A percentile compares a stretch with the other conserved stretches of the same genome.
phyloP scores from a whole-genome alignment of 148 eudicot species.

The Cornus kousa region DNA sequence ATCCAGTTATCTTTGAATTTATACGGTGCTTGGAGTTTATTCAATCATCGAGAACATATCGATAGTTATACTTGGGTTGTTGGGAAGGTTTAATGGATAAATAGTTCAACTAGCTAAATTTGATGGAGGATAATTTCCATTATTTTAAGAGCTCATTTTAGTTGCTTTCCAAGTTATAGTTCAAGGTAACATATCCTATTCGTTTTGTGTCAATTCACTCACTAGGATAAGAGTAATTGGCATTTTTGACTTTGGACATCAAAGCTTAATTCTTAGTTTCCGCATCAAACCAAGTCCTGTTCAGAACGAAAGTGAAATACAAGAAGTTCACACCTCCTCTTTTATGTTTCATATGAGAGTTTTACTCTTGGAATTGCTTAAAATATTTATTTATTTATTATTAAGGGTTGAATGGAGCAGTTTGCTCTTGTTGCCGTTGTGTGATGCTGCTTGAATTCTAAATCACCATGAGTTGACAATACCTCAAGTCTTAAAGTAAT shows the following conservation, averaged over 20 bases:
- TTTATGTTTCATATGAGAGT: background rate
- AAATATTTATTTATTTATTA: no score
- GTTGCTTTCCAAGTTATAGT: background rate
- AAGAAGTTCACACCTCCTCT: background rate
- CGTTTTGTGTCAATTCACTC: background rate
- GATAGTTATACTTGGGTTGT: background rate
- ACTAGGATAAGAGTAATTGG: background rate
- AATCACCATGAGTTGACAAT: background rate
- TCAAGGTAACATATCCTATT: no score
- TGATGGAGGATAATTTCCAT: background rate
- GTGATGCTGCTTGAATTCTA: background rate
- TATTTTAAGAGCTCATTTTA: background rate
- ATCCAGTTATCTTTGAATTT: background rate
- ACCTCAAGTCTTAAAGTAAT: background rate
- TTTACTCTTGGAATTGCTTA: background rate
- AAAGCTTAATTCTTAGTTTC: background rate
- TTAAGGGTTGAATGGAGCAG: background rate
- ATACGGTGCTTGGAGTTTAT: slow-evolving; percentile 6
- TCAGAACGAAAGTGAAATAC: background rate
- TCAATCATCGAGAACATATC: background rate
- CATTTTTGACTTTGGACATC: background rate
- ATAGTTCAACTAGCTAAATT: background rate
- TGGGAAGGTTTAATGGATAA: background rate
- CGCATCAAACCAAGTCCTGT: background rate
- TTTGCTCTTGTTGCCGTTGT: background rate